Evolutionary conservation across 23 red algal genomes (phyloP).

Genomic region (Gracilaria domingensis): DNA sequence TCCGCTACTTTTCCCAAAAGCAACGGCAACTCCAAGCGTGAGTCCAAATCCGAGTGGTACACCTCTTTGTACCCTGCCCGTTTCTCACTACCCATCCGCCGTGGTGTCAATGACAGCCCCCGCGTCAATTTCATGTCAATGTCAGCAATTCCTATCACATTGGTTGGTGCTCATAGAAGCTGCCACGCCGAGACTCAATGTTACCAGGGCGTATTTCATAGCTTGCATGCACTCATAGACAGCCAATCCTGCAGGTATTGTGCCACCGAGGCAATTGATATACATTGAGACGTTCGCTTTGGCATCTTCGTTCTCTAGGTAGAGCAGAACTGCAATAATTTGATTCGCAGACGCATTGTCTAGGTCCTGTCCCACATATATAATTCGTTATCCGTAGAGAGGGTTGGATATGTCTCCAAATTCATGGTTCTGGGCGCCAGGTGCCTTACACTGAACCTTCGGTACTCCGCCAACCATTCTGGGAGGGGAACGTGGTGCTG

Average conservation of each 20-base stretch:
- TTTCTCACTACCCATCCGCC: not conserved
- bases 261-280: conserved; percentile 92
- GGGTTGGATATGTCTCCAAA: conserved; percentile 98
- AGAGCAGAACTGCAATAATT: conserved; percentile 92
- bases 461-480: conserved; percentile 89
- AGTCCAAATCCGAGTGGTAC: not conserved
- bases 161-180: conserved; percentile 96
- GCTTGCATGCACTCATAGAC: conserved; percentile 95
- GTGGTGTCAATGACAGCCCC: not conserved
- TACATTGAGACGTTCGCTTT: conserved; percentile 88
- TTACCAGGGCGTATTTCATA: conserved; percentile 91
- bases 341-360: conserved; percentile 98
- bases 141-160: conserved; percentile 2
- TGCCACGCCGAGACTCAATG: conserved; percentile 94
- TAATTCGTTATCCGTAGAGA: conserved; percentile 94
- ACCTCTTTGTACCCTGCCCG: not conserved
- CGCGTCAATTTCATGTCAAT: not conserved
- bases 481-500: not conserved
- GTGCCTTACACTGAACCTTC: conserved; percentile 97
- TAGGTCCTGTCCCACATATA: conserved; percentile 95
- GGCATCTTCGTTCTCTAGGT: conserved; percentile 90
- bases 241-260: conserved; percentile 80
- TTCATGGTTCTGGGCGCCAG: conserved; percentile 90
- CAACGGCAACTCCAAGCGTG: not conserved
- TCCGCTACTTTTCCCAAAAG: not conserved